These are phyloP conservation scores for Fusarium anguioides DNA, from an alignment of 2,329 filamentous ascomycete species.

Conservation along the genomic window DNA sequence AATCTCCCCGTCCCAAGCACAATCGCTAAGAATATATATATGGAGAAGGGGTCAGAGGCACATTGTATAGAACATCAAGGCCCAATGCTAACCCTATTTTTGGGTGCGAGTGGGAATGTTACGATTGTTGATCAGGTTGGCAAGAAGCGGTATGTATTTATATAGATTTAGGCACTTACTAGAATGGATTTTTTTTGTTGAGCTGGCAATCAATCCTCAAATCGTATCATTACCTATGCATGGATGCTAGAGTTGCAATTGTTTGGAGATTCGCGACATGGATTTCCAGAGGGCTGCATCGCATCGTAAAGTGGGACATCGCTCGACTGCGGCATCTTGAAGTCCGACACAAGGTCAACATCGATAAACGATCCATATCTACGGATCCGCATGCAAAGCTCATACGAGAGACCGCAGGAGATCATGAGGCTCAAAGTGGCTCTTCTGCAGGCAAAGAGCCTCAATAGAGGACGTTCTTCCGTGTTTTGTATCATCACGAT, in stretches of 20 bases:
- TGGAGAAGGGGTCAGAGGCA: neutral
- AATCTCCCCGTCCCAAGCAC: no score
- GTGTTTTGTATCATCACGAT: constrained; percentile 29
- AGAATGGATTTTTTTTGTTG: constrained; percentile 19
- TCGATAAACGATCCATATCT: constrained; percentile 5
- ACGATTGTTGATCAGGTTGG: neutral
- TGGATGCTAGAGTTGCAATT: constrained; percentile 3
- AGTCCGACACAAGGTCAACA: neutral
- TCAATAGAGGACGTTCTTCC: neutral
- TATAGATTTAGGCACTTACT: neutral
- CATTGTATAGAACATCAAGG: neutral
- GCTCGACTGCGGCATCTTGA: neutral
- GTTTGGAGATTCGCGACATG: constrained; percentile 10
- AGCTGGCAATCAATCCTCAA: neutral
- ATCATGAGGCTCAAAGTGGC: constrained; percentile 26
- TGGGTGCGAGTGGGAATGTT: constrained; percentile 9
- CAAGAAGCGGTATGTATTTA: neutral
- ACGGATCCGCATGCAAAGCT: constrained; percentile 7
- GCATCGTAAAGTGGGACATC: constrained; percentile 4
- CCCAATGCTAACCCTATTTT: neutral
- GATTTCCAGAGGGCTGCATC: neutral
- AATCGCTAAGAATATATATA: no score
- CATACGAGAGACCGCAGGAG: constrained; percentile 20
- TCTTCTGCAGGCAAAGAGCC: neutral
- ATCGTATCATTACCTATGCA: constrained; percentile 11